phyloP scores from a whole-genome alignment of 306 rosid genomes.

The Hylodesmum podocarpum region DNA sequence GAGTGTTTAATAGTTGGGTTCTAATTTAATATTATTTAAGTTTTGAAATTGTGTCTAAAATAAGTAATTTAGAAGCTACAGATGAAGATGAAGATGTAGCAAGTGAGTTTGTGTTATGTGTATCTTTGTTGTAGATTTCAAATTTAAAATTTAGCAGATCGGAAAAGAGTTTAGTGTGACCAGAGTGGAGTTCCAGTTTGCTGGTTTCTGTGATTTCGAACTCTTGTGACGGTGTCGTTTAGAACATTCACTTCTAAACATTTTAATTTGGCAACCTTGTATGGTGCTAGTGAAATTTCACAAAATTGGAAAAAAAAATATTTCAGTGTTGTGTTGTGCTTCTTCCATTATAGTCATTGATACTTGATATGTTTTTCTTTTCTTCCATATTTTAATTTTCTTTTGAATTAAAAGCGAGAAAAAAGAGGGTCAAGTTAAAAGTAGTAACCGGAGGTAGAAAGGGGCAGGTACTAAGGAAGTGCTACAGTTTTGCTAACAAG shows the following conservation, averaged over 20 bases:
- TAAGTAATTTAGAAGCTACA: background rate
- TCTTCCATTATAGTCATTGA: background rate
- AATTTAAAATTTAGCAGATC: background rate
- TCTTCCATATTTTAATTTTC: background rate
- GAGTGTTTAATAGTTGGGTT: background rate
- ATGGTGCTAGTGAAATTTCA: background rate
- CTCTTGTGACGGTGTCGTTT: background rate
- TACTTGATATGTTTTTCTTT: background rate
- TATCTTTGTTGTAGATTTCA: background rate
- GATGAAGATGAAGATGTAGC: background rate
- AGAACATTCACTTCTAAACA: background rate
- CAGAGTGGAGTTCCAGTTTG: background rate
- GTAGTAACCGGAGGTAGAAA: background rate
- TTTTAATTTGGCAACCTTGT: background rate
- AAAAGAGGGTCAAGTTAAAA: background rate
- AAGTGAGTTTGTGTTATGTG: background rate
- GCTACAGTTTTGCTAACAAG: background rate
- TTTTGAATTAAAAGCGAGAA: background rate
- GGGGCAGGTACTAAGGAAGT: background rate
- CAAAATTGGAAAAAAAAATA: background rate
- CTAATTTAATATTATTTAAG: background rate
- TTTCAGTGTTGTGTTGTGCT: background rate
- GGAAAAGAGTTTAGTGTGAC: background rate
- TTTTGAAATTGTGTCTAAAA: background rate
- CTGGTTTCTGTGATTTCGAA: background rate